phyloP scores from a whole-genome alignment of 306 rosid genomes.

The Medicago ruthenica region DNA sequence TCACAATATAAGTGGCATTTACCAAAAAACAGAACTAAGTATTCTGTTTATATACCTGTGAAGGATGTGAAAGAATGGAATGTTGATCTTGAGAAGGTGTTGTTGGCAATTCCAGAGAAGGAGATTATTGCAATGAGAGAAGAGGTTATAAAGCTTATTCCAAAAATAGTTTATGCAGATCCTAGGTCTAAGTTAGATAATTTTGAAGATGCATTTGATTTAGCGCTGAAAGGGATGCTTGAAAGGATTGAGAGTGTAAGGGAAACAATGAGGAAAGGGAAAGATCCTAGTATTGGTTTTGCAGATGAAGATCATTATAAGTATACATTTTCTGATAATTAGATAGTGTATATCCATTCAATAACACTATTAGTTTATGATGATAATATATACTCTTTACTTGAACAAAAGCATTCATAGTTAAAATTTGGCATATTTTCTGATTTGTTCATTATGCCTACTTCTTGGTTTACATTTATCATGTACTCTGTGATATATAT shows the following conservation, averaged over 20 bases:
- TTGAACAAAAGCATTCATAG: constrained; percentile 12
- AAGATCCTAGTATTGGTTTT: constrained; percentile 82
- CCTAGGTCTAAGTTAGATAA: constrained; percentile 56
- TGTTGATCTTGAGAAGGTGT: constrained; percentile 55
- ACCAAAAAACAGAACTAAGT: constrained; percentile 61
- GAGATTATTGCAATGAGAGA: constrained; percentile 73
- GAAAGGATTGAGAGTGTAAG: constrained; percentile 70
- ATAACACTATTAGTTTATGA: background rate
- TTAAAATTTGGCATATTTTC: background rate
- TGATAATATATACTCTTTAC: background rate
- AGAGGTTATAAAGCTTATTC: constrained; percentile 71
- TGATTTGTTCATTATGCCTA: constrained; percentile 7
- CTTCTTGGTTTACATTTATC: constrained; percentile 9
- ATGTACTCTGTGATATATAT: background rate
- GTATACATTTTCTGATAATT: constrained; percentile 66
- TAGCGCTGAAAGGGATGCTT: constrained; percentile 71
- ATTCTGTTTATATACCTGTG: constrained; percentile 80
- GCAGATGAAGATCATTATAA: constrained; percentile 82
- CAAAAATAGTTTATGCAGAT: constrained; percentile 73
- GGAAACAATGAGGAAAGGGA: constrained; percentile 60
- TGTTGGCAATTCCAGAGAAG: constrained; percentile 59
- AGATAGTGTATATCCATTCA: background rate
- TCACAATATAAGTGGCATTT: constrained; percentile 83
- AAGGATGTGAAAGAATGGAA: constrained; percentile 63
- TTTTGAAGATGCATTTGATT: constrained; percentile 79